Conservation (phyloP, 1,284 basidiomycete species). For the Psilocybe mexicana region DNA sequence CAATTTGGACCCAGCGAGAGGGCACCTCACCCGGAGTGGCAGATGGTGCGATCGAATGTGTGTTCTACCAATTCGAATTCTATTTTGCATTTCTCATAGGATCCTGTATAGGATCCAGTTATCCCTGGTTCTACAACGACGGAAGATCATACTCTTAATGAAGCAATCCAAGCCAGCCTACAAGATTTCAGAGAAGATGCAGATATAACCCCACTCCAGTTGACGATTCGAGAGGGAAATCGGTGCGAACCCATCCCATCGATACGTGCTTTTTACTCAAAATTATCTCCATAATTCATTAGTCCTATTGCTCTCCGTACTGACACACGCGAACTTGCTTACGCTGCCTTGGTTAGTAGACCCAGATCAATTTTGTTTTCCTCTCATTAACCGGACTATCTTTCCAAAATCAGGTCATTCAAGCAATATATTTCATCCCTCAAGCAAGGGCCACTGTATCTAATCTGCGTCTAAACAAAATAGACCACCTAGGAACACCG, state of each 20-base stretch:
- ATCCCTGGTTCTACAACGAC: conserved; percentile 35
- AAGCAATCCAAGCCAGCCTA: conserved; percentile 68
- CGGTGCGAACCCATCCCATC: conserved; percentile 42
- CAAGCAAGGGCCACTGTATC: conserved; percentile 61
- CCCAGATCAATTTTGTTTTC: not conserved
- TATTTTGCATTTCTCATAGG: conserved; percentile 6
- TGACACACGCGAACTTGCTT: conserved; percentile 47
- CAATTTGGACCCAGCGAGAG: conserved; percentile 60
- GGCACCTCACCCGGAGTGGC: conserved; percentile 65
- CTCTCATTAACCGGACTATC: not conserved
- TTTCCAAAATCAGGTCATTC: conserved; percentile 43
- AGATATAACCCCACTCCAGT: conserved; percentile 45
- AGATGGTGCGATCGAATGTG: conserved; percentile 67
- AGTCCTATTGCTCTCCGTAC: conserved; percentile 70
- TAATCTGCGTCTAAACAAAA: conserved; percentile 42
- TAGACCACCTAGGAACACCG: conserved; percentile 25
- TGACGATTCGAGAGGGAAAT: conserved; percentile 54
- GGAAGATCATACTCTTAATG: conserved; percentile 59
- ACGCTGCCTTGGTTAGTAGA: conserved; percentile 51
- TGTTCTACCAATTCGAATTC: conserved; percentile 14
- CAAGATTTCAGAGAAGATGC: conserved; percentile 42
- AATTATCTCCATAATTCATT: not conserved
- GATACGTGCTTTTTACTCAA: conserved; percentile 6
- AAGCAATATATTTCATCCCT: conserved; percentile 65
- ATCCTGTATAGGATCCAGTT: conserved; percentile 34